These are phyloP conservation scores for Neonectria punicea DNA, from an alignment of 2,329 filamentous ascomycete genomes.

Conservation along the genomic window DNA sequence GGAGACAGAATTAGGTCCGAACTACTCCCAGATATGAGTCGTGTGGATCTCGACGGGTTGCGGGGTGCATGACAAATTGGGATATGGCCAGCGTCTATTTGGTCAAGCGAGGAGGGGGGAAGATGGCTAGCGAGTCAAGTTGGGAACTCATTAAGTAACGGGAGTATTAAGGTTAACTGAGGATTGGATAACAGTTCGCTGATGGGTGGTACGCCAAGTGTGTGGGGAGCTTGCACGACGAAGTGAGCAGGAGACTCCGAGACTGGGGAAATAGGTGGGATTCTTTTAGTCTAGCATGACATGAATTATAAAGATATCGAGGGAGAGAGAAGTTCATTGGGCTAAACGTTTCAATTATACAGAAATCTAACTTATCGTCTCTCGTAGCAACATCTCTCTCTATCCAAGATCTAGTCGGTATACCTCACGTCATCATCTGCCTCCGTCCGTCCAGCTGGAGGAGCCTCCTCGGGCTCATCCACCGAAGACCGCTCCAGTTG, in stretches of 20 bases:
- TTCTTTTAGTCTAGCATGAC: background rate
- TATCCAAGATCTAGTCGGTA: slow-evolving; percentile 27
- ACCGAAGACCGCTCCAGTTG: slow-evolving; percentile 23
- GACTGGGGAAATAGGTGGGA: background rate
- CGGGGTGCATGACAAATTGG: slow-evolving; percentile 32
- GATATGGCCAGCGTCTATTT: slow-evolving; percentile 13
- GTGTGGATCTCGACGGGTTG: slow-evolving; percentile 23
- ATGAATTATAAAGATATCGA: background rate
- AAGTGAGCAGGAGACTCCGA: background rate
- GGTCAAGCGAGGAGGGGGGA: background rate
- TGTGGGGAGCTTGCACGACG: background rate
- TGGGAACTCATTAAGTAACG: slow-evolving; percentile 8
- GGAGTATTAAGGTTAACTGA: background rate
- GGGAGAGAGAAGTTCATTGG: background rate
- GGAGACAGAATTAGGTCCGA: slow-evolving; percentile 17
- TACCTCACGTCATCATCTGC: slow-evolving; percentile 22
- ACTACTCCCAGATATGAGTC: slow-evolving; percentile 6
- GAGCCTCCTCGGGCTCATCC: slow-evolving; percentile 9
- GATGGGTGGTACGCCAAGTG: background rate
- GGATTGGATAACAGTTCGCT: background rate
- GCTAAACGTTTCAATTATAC: background rate
- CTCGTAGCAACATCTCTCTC: background rate
- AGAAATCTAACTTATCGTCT: background rate
- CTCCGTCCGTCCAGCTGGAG: slow-evolving; percentile 14
- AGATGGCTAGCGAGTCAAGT: slow-evolving; percentile 3